Conservation (phyloP, 306 rosid species). For the Dalbergia cultrata region DNA sequence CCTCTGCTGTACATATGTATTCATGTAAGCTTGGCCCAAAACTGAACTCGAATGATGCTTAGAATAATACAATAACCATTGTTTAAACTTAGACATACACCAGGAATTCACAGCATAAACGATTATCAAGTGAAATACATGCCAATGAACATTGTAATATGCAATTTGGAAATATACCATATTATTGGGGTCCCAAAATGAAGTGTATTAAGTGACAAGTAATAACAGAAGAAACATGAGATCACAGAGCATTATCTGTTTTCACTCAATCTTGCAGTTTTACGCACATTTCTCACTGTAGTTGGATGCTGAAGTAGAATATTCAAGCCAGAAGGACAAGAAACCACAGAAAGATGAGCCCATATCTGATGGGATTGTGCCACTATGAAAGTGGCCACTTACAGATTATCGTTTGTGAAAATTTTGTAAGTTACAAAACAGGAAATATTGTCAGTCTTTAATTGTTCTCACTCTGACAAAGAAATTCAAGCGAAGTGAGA, state of each 20-base stretch:
- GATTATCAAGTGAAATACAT: background rate
- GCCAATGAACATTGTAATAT: background rate
- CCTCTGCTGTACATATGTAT: background rate
- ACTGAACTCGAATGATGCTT: background rate
- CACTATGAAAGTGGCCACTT: background rate
- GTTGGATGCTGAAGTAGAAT: background rate
- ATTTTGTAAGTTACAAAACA: background rate
- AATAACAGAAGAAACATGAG: background rate
- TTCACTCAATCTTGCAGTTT: constrained; percentile 9
- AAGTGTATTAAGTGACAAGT: background rate
- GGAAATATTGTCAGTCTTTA: background rate
- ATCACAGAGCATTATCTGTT: background rate
- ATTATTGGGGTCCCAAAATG: constrained; percentile 1
- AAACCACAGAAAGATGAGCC: background rate
- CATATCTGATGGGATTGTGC: background rate
- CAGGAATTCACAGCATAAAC: background rate
- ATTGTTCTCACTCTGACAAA: background rate
- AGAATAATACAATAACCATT: background rate
- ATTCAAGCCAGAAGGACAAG: constrained; percentile 2
- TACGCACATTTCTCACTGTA: background rate
- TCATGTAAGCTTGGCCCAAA: background rate
- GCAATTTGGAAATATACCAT: constrained; percentile 15
- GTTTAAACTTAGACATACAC: background rate
- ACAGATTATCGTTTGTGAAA: background rate
- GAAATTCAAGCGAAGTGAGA: background rate